Conservation (phyloP, 2,329 filamentous ascomycete genomes). For the Ceratocystis cubensis region DNA sequence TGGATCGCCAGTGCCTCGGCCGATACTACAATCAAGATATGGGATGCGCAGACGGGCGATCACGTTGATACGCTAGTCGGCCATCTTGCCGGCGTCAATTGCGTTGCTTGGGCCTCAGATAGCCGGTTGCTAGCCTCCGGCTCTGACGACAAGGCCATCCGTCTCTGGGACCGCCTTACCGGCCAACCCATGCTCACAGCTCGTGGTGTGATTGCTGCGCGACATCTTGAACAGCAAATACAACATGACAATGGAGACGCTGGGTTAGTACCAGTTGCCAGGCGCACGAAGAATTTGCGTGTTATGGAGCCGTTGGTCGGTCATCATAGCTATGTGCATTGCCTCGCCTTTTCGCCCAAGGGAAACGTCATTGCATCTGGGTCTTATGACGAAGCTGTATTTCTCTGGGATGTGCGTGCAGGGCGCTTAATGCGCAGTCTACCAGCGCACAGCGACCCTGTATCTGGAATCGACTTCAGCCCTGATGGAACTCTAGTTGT, state of each 20-base stretch:
- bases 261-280: slow-evolving; percentile 11
- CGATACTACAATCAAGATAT: slow-evolving; percentile 83
- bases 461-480: slow-evolving; percentile 86
- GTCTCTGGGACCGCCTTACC: slow-evolving; percentile 71
- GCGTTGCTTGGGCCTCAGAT: slow-evolving; percentile 88
- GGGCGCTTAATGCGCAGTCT: slow-evolving; percentile 79
- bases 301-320: slow-evolving; percentile 52
- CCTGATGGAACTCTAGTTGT: slow-evolving; percentile 83
- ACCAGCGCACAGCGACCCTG: slow-evolving; percentile 89
- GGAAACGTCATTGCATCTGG: slow-evolving; percentile 94
- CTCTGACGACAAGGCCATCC: slow-evolving; percentile 90
- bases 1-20: slow-evolving; percentile 86
- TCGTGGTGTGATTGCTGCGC: slow-evolving; percentile 26
- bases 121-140: slow-evolving; percentile 77
- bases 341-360: slow-evolving; percentile 89
- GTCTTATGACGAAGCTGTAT: slow-evolving; percentile 93
- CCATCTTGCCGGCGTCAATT: slow-evolving; percentile 84
- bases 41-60: slow-evolving; percentile 65
- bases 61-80: slow-evolving; percentile 84
- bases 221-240: slow-evolving; percentile 24
- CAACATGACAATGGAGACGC: slow-evolving; percentile 22
- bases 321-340: slow-evolving; percentile 94
- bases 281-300: slow-evolving; percentile 25
- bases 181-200: slow-evolving; percentile 41
- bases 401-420: slow-evolving; percentile 88